A percentile compares a stretch with the other conserved stretches of the same genome.
Evolutionary conservation across 2,329 filamentous ascomycete genomes (phyloP).

Genomic region (Aspergillus unguis): DNA sequence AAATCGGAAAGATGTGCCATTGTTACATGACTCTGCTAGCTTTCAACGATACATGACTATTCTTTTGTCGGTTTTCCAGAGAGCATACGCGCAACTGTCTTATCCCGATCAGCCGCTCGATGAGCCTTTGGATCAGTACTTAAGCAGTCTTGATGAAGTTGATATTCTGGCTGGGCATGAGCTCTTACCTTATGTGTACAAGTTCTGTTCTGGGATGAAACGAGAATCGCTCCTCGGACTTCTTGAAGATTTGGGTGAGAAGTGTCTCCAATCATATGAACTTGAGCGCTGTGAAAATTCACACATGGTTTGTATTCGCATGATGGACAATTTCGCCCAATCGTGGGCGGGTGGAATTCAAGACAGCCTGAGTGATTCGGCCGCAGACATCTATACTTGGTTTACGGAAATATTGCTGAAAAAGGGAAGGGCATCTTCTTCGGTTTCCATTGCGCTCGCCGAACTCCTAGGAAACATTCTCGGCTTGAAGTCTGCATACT

Average conservation of each 20-base stretch:
- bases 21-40: constrained; percentile 32
- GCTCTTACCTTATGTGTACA: constrained; percentile 32
- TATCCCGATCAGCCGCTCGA: neutral
- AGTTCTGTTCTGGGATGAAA: constrained; percentile 26
- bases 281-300: constrained; percentile 73
- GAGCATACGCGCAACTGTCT: constrained; percentile 9
- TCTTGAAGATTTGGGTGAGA: constrained; percentile 48
- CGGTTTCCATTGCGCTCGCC: constrained; percentile 64
- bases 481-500: constrained; percentile 64
- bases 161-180: constrained; percentile 38
- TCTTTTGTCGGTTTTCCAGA: constrained; percentile 32
- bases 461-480: constrained; percentile 68
- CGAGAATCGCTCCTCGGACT: constrained; percentile 42
- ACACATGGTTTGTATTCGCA: constrained; percentile 63
- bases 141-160: constrained; percentile 34
- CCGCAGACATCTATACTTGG: constrained; percentile 74
- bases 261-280: constrained; percentile 52
- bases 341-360: constrained; percentile 60
- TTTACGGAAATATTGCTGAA: constrained; percentile 66
- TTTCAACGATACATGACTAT: constrained; percentile 38
- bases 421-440: constrained; percentile 66
- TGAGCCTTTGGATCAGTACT: constrained; percentile 31
- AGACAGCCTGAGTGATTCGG: constrained; percentile 61
- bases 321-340: constrained; percentile 61
- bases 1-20: constrained; percentile 31